phyloP scores from a whole-genome alignment of 2,329 filamentous ascomycete species.

The Fusarium sarcochroum region DNA sequence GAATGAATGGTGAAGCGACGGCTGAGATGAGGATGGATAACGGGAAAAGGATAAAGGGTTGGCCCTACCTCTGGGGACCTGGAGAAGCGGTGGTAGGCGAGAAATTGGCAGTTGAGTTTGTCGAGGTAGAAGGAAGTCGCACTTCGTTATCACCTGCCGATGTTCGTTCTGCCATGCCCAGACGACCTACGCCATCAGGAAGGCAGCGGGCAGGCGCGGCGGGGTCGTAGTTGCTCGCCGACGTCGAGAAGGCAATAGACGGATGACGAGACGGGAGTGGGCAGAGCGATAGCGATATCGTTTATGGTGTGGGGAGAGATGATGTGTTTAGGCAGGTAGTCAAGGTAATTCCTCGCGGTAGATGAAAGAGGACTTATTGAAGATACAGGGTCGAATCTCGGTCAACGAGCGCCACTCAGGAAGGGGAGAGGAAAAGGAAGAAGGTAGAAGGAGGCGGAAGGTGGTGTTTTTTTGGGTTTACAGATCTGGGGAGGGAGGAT shows the following conservation, averaged over 20 bases:
- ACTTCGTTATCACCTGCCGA: conserved; percentile 68
- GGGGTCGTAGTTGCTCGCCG: conserved; percentile 44
- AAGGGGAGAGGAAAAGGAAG: conserved; percentile 9
- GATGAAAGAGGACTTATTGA: conserved; percentile 10
- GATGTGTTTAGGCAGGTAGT: conserved; percentile 2
- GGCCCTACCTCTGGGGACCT: conserved; percentile 48
- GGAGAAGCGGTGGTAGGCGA: conserved; percentile 42
- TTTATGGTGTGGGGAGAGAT: conserved; percentile 30
- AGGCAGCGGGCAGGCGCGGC: conserved; percentile 55
- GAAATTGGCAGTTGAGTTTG: conserved; percentile 50
- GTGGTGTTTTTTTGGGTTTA: conserved; percentile 40
- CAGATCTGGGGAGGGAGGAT: conserved; percentile 34
- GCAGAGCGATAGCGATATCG: conserved; percentile 30
- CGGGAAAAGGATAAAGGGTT: conserved; percentile 39
- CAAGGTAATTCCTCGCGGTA: conserved; percentile 1
- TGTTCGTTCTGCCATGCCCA: conserved; percentile 75
- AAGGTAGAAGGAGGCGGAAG: conserved; percentile 21
- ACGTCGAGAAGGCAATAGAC: conserved; percentile 37
- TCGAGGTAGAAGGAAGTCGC: conserved; percentile 63
- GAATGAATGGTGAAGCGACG: conserved; percentile 1
- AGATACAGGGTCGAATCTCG: conserved; percentile 19
- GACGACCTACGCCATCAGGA: conserved; percentile 76
- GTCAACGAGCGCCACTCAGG: conserved; percentile 16
- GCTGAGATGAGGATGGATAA: conserved; percentile 34
- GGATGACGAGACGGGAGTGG: conserved; percentile 30